A percentile compares a stretch with the other conserved stretches of the same genome.
Conservation (phyloP, 208 protist species). For the Balamuthia mandrillaris region DNA sequence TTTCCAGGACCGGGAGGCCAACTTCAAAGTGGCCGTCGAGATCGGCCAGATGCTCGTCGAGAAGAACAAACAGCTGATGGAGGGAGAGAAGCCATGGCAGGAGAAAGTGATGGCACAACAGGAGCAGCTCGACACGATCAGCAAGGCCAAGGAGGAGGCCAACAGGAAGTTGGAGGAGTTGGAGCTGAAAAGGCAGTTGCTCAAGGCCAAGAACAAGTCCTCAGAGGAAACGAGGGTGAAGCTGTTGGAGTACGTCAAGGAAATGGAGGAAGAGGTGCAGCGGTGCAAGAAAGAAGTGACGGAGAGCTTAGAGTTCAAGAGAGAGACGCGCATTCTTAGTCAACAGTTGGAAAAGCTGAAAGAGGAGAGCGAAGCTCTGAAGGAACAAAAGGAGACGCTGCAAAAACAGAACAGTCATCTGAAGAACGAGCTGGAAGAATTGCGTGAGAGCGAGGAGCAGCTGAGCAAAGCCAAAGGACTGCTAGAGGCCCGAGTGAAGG, state of each 20-base stretch:
- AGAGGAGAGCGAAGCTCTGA: conserved; percentile 22
- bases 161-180: not conserved
- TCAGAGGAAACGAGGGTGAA: not conserved
- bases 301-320: not conserved
- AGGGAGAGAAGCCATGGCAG: not conserved
- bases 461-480: not conserved
- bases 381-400: conserved; percentile 25
- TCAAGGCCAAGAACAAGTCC: not conserved
- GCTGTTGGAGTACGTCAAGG: conserved; percentile 16
- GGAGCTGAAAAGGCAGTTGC: not conserved
- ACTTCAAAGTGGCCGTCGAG: conserved; percentile 16
- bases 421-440: not conserved
- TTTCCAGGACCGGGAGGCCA: conserved; percentile 14
- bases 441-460: not conserved
- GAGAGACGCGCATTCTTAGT: not conserved
- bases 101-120: not conserved
- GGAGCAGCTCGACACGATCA: not conserved
- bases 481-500: not conserved
- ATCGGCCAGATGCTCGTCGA: conserved; percentile 29
- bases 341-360: conserved; percentile 18
- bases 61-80: conserved; percentile 36
- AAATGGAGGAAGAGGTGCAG: conserved; percentile 8
- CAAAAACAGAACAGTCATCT: conserved; percentile 27
- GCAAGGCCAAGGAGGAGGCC: not conserved
- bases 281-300: not conserved